Evolutionary conservation across 1,284 basidiomycete genomes (phyloP), one percentile per base, ranked within the genome.

Genomic region (Porogramme epimiltina): DNA sequence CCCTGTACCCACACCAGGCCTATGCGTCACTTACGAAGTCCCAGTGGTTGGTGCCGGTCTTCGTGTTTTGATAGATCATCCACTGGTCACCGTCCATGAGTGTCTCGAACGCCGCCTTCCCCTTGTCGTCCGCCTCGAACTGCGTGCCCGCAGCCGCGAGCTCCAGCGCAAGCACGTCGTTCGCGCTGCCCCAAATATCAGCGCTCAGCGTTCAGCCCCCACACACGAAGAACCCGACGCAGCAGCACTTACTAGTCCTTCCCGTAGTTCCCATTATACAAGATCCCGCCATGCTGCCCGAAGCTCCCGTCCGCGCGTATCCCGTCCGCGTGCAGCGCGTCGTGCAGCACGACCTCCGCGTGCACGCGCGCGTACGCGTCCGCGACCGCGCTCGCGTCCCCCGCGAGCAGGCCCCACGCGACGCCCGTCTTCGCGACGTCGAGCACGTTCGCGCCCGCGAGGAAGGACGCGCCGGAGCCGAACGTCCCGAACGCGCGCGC

Each of bases 231-330:
- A 43, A 5, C n/a, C n/a, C n/a, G n/a, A n/a, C 9, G 6, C 2
- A 24, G 1, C 4, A 18, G 22, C 15, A 71, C 79, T 57, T 56
- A 84, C 80, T 75, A 84, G 62, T 81, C 82, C 62, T 82, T 84
- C 39, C 84, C 83, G 53, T 84, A 84, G 64, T 83, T 83, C 48
- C 82, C 85, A 52, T 81, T 84, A 64, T 87, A 87, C 19, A 85
- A 59, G 31, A 85, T 70, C 3, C 82, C 82, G 6, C 61, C 65
- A 59, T 87, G 85, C 66, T 87, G 82, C 4, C 77, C 75, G 61
- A 87, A 87, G 49, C 76, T 78, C 1, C 85, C 85, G 60, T 89
- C 85, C 0, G 76, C 69, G 25, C 80, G 73, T 49, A 87, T 86
- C 0, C 85, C 84, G 62, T 87, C 85, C 13, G 72, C 74, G 55